These are phyloP conservation scores for Lichina pygmaea DNA, from an alignment of 495 filamentous ascomycete genomes.

Conservation along the genomic window DNA sequence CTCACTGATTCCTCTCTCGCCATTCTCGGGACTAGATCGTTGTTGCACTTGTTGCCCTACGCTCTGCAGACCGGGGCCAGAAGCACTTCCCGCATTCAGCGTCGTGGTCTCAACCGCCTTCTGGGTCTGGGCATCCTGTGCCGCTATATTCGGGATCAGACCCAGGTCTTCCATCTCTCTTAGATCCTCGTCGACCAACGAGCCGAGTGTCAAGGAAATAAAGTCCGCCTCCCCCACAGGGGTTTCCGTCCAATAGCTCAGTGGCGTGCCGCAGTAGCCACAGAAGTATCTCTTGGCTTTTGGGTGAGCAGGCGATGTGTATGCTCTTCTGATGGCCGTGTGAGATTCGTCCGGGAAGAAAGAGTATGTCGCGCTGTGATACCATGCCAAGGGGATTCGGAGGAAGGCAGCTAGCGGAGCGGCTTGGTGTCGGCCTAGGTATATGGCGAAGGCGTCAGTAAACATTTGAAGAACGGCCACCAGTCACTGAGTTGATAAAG, in stretches of 20 bases:
- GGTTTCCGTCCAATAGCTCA: constrained; percentile 55
- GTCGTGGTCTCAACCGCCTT: background rate
- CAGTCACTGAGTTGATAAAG: background rate
- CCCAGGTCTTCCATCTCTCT: constrained; percentile 38
- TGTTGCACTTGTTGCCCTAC: background rate
- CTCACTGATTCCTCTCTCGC: constrained; percentile 12
- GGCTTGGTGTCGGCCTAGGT: constrained; percentile 32
- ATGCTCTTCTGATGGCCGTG: constrained; percentile 39
- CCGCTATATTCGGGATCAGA: constrained; percentile 24
- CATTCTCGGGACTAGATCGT: background rate
- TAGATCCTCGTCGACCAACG: constrained; percentile 36
- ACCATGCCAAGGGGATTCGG: constrained; percentile 52
- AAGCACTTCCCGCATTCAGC: background rate
- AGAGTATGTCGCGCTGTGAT: constrained; percentile 39
- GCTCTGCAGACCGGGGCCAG: background rate
- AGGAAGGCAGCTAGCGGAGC: constrained; percentile 53
- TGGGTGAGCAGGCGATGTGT: constrained; percentile 30
- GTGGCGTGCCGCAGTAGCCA: constrained; percentile 64
- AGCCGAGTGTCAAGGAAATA: constrained; percentile 50
- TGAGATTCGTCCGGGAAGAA: constrained; percentile 58
- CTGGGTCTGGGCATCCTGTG: constrained; percentile 12
- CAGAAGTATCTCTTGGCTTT: constrained; percentile 53
- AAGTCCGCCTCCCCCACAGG: constrained; percentile 40
- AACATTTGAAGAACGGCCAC: background rate
- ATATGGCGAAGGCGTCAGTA: background rate